These are phyloP conservation scores for Cornus florida DNA, from an alignment of 148 eudicot species.

Conservation along the genomic window DNA sequence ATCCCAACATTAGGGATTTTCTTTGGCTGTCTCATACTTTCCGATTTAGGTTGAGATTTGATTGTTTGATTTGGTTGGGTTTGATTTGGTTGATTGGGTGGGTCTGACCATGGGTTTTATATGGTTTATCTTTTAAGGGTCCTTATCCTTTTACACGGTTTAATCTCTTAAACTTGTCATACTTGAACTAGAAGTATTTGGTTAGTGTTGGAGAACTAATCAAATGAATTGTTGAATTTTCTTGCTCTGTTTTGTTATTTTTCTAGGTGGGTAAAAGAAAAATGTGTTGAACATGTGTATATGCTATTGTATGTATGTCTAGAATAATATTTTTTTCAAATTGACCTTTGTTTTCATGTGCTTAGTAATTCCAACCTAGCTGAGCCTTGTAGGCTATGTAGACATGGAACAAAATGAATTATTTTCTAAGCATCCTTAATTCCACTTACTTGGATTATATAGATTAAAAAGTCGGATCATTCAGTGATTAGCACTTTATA, in stretches of 20 bases:
- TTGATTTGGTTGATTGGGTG: too few species aligned
- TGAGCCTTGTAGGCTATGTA: too few species aligned
- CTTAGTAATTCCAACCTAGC: neutral
- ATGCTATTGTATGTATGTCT: neutral
- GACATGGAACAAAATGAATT: too few species aligned
- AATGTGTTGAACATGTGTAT: neutral
- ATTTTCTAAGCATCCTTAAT: neutral
- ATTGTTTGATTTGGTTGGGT: too few species aligned
- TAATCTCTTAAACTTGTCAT: neutral
- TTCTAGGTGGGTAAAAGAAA: neutral
- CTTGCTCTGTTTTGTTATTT: neutral
- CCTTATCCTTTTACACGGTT: neutral
- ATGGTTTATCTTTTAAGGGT: neutral
- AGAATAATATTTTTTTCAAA: neutral
- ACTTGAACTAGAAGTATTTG: neutral
- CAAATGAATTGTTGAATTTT: neutral
- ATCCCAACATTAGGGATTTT: too few species aligned
- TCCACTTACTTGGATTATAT: neutral
- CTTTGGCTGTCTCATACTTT: too few species aligned
- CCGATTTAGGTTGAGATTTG: too few species aligned
- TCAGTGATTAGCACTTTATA: too few species aligned
- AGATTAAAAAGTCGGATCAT: too few species aligned
- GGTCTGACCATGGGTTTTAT: too few species aligned
- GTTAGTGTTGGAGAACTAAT: neutral
- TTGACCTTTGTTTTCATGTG: neutral